Evolutionary conservation across 257 asterid species (phyloP), one percentile per base, ranked within the genome.

Genomic region (Marsdenia floribunda): DNA sequence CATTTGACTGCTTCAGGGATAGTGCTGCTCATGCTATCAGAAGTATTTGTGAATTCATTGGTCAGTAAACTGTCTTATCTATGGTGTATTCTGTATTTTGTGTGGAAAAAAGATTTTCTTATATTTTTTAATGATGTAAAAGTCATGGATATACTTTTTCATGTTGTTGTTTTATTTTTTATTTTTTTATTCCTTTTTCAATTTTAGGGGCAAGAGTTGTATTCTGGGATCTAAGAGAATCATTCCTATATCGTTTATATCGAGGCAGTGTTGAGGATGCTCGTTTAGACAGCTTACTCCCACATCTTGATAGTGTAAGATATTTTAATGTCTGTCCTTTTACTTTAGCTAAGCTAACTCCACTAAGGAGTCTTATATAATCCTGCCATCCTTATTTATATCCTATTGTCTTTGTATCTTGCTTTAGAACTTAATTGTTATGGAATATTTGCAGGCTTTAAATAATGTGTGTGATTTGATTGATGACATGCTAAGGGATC

Each of bases 171-270:
- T 5, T 26, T 37, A 3, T 22, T 22, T 8, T 18, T 5, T 5
- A 2, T 18, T 13, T 72, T 24, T 54, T n/a, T 47, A 0, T 9
- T n/a, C 2, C 40, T 77, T 61, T 73, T 82, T 54, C 53, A 84
- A 69, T 78, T 81, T 63, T 85, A 95, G 99, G 99, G 24, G 80
- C 92, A 74, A 89, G 88, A 80, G 87, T 95, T 85, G 91, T 95
- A 76, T 95, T 92, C 84, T 95, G 93, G 96, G 99, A 95, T 82
- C 77, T 95, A 86, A 90, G 97, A 76, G 96, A 92, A 76, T 80
- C 97, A 70, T 92, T 90, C 78, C 79, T 95, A 29, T 79, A 81
- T 73, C 76, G 81, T 82, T 82, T 92, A 73, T 95, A 92, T 86
- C 89, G 81, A 22, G 96, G 93, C 59, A 83, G 91, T 65, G 94